phyloP scores from a whole-genome alignment of 2,329 filamentous ascomycete genomes.

The Venturia effusa region DNA sequence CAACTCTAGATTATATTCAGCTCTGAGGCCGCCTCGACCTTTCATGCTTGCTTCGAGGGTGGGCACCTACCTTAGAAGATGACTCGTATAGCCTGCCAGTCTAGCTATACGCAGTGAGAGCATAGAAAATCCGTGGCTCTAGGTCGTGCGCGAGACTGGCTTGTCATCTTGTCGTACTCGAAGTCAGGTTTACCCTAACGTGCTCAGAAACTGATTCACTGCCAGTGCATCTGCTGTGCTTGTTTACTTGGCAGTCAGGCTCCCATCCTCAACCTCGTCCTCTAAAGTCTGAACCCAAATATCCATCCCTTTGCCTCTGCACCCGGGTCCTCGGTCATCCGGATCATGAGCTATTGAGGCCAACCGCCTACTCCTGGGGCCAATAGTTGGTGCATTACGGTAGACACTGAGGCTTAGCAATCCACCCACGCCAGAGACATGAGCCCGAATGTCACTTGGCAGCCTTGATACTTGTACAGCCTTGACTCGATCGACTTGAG shows the following conservation, averaged over 20 bases:
- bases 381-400: slow-evolving; percentile 4
- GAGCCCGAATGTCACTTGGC: background rate
- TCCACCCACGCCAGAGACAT: background rate
- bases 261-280: background rate
- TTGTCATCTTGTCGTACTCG: too few species aligned
- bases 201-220: background rate
- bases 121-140: too few species aligned
- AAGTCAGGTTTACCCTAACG: too few species aligned
- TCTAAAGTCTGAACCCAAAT: background rate
- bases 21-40: background rate
- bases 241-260: background rate
- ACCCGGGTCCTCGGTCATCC: background rate
- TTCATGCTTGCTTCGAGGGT: background rate
- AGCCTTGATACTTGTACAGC: background rate
- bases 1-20: background rate
- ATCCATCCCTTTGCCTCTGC: background rate
- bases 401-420: background rate
- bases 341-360: slow-evolving; percentile 1
- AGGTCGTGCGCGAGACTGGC: too few species aligned
- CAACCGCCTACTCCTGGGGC: background rate
- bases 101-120: background rate
- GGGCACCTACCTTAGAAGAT: background rate
- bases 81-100: background rate
- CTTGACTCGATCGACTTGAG: background rate
- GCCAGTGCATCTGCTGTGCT: too few species aligned